These are phyloP conservation scores for Pistacia vera DNA, from an alignment of 345 rosid species.

Conservation along the genomic window DNA sequence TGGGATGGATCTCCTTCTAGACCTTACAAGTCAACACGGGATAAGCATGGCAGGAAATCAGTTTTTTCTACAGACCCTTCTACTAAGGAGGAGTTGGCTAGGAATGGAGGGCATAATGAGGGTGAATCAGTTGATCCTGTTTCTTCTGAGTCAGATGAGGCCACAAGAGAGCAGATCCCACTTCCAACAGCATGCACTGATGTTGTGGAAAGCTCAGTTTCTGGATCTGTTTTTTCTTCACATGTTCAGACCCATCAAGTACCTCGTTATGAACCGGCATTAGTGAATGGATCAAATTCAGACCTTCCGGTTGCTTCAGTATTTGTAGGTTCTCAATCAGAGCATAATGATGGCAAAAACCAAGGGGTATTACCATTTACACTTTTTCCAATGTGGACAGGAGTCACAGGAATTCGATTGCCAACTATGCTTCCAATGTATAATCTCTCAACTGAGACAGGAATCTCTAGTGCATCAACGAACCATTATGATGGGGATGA, in stretches of 20 bases:
- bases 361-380: constrained; percentile 3
- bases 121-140: constrained; percentile 4
- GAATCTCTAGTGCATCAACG: constrained; percentile 8
- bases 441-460: constrained; percentile 22
- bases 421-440: constrained; percentile 23
- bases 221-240: background rate
- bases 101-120: background rate
- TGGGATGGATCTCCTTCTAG: constrained; percentile 10
- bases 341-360: background rate
- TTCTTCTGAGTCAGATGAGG: constrained; percentile 8
- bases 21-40: constrained; percentile 13
- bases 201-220: constrained; percentile 8
- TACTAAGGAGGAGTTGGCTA: constrained; percentile 9
- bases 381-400: constrained; percentile 26
- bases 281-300: constrained; percentile 12
- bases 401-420: constrained; percentile 29
- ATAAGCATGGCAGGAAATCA: constrained; percentile 14
- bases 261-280: constrained; percentile 17
- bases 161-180: constrained; percentile 11
- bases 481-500: constrained; percentile 1
- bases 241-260: constrained; percentile 15
- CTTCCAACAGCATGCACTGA: no score
- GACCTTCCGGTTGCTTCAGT: constrained; percentile 11
- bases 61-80: constrained; percentile 3
- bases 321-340: constrained; percentile 16